These are phyloP conservation scores for Aspergillus hiratsukae DNA, from an alignment of 2,329 filamentous ascomycete genomes.

Conservation along the genomic window DNA sequence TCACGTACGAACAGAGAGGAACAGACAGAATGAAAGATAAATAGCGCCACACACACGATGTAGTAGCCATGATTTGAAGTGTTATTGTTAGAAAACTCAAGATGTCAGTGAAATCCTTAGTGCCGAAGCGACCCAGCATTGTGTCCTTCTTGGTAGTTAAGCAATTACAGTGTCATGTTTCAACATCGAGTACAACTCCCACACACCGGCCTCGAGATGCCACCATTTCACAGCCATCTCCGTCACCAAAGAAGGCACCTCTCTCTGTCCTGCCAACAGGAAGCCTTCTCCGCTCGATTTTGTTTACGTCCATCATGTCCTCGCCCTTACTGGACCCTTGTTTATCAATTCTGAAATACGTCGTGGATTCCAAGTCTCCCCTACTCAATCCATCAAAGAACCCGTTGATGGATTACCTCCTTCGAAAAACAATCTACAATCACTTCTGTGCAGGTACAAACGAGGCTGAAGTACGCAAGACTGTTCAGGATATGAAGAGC, in stretches of 20 bases:
- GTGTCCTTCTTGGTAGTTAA: neutral
- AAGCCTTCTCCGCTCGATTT: constrained; percentile 14
- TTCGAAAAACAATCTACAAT: constrained; percentile 41
- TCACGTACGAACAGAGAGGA: neutral
- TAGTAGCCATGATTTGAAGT: neutral
- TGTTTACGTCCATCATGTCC: constrained; percentile 18
- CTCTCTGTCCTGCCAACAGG: constrained; percentile 16
- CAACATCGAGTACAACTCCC: neutral
- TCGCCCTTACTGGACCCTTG: constrained; percentile 14
- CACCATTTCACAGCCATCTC: neutral
- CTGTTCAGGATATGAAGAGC: constrained; percentile 34
- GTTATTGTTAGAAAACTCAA: neutral
- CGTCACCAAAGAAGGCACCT: constrained; percentile 32
- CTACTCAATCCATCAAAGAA: constrained; percentile 42
- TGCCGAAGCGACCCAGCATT: neutral
- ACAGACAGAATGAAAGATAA: neutral
- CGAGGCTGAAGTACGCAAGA: constrained; percentile 34
- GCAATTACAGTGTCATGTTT: neutral
- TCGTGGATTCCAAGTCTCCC: constrained; percentile 33
- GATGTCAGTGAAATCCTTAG: neutral
- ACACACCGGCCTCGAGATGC: constrained; percentile 1
- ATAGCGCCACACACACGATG: neutral
- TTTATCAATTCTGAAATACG: constrained; percentile 26
- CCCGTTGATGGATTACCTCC: constrained; percentile 32
- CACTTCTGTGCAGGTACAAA: constrained; percentile 48